A percentile compares a stretch with the other conserved stretches of the same genome.
Evolutionary conservation across 2,329 filamentous ascomycete genomes (phyloP).

Genomic region (Harringtonia lauricola): DNA sequence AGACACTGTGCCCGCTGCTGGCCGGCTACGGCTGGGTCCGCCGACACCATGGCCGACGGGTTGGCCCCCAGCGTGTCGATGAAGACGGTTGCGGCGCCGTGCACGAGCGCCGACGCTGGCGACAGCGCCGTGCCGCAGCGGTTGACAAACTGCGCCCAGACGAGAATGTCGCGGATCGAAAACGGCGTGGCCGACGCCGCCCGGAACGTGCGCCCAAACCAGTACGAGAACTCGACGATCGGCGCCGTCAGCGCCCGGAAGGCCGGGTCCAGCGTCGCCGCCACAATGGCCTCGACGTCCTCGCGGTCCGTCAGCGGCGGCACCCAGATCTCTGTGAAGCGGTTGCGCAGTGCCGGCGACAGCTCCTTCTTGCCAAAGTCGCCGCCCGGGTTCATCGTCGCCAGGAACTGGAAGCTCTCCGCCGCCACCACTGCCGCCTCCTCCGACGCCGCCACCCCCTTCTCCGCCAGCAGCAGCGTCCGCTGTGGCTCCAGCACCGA

Average conservation of each 20-base stretch:
- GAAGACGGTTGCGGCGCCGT: conserved; percentile 91
- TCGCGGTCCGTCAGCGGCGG: conserved; percentile 73
- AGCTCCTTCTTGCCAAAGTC: conserved; percentile 98
- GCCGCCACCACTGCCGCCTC: conserved; percentile 69
- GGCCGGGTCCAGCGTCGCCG: conserved; percentile 49
- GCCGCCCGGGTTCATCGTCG: conserved; percentile 98
- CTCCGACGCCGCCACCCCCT: conserved; percentile 53
- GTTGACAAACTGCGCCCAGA: conserved; percentile 92
- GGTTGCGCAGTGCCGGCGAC: conserved; percentile 86
- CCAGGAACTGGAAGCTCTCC: conserved; percentile 85
- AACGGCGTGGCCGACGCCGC: conserved; percentile 65
- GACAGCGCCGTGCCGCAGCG: conserved; percentile 32
- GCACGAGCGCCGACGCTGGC: conserved; percentile 40
- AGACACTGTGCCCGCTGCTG: conserved; percentile 66
- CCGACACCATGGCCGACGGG: conserved; percentile 74
- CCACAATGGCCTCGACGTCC: conserved; percentile 80
- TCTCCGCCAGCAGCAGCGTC: conserved; percentile 83
- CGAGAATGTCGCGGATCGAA: conserved; percentile 83
- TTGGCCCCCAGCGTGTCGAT: conserved; percentile 94
- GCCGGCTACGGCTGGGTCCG: conserved; percentile 53
- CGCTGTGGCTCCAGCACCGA: conserved; percentile 87
- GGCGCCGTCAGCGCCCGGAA: conserved; percentile 48
- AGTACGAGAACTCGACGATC: conserved; percentile 81
- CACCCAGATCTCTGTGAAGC: conserved; percentile 98
- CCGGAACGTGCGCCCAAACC: conserved; percentile 80